Evolutionary conservation across 495 filamentous ascomycete genomes (phyloP).

Genomic region (Sordaria brevicollis): DNA sequence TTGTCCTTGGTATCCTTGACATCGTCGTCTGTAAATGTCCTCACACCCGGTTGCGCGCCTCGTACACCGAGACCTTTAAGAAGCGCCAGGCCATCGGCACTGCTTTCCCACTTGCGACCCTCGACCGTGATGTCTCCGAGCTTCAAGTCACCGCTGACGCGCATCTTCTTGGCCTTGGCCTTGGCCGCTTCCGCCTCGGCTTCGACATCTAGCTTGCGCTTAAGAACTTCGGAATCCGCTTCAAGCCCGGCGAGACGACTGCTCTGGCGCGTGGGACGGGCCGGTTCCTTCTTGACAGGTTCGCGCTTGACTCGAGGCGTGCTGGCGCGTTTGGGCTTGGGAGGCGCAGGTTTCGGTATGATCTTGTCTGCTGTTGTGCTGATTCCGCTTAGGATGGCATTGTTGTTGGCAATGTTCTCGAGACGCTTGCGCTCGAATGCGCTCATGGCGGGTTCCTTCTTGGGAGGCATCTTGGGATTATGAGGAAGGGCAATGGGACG

Average conservation of each 20-base stretch:
- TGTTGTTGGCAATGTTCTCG: constrained; percentile 46
- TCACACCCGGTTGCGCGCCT: constrained; percentile 65
- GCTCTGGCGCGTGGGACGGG: constrained; percentile 37
- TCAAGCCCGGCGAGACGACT: constrained; percentile 39
- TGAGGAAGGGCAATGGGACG: background rate
- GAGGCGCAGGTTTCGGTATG: constrained; percentile 17
- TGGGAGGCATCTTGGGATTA: constrained; percentile 11
- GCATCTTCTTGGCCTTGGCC: constrained; percentile 58
- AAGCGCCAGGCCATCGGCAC: constrained; percentile 28
- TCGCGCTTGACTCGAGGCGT: constrained; percentile 18
- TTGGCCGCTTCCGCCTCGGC: constrained; percentile 48
- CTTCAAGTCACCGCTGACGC: constrained; percentile 60
- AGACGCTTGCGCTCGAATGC: constrained; percentile 44
- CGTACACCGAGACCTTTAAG: constrained; percentile 39
- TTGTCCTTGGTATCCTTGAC: constrained; percentile 72
- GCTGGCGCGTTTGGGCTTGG: constrained; percentile 15
- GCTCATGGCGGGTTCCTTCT: constrained; percentile 30
- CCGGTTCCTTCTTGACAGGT: constrained; percentile 17
- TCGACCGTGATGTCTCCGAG: constrained; percentile 71
- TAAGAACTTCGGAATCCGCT: constrained; percentile 58
- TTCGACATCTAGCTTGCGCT: constrained; percentile 72
- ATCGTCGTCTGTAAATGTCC: constrained; percentile 72
- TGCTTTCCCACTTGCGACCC: constrained; percentile 50
- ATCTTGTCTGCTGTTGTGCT: constrained; percentile 24
- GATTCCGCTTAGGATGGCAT: constrained; percentile 38